Evolutionary conservation across 345 rosid genomes (phyloP).

Genomic region (Eutrema heterophyllum): DNA sequence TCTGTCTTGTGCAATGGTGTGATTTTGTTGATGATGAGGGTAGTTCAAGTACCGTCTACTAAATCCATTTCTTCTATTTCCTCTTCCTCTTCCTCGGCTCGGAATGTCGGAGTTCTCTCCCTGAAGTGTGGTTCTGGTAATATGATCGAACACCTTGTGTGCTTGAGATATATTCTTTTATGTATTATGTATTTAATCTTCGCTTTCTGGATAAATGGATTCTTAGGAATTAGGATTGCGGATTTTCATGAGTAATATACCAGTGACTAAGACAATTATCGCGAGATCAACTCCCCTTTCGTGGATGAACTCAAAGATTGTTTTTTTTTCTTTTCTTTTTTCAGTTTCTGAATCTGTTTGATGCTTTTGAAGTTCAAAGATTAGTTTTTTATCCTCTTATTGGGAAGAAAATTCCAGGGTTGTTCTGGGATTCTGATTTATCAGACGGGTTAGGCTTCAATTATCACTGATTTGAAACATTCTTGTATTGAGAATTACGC

Average conservation of each 20-base stretch:
- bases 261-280: neutral
- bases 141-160: conserved; percentile 28
- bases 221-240: neutral
- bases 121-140: conserved; percentile 16
- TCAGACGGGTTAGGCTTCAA: no score
- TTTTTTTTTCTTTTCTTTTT: neutral
- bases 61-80: neutral
- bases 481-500: neutral
- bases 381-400: neutral
- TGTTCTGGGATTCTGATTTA: neutral
- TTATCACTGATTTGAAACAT: neutral
- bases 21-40: neutral
- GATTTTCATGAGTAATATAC: neutral
- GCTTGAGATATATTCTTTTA: neutral
- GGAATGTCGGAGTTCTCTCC: neutral
- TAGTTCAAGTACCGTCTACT: conserved; percentile 2
- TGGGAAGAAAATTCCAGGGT: neutral
- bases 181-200: neutral
- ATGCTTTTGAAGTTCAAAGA: conserved; percentile 12
- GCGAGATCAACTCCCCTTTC: neutral
- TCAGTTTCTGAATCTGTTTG: neutral
- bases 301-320: neutral
- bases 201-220: neutral
- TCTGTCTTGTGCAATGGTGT: neutral
- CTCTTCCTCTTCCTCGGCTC: conserved; percentile 1